Evolutionary conservation across 2,329 filamentous ascomycete species (phyloP).

Genomic region (Aspergillus puulaauensis): DNA sequence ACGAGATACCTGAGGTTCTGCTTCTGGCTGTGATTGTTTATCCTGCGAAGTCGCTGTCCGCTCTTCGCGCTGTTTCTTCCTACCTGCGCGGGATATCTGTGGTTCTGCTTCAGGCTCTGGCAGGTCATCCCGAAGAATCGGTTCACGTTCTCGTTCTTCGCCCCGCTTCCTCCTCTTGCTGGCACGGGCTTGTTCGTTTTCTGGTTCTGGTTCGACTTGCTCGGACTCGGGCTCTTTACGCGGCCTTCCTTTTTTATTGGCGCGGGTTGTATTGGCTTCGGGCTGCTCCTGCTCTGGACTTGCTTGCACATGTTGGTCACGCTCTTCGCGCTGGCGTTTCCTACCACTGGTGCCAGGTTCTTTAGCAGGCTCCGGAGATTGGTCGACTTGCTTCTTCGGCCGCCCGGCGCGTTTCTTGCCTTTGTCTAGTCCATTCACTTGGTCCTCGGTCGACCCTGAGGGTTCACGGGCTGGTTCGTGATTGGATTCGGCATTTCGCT

Average conservation of each 20-base stretch:
- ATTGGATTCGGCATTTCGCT: background rate
- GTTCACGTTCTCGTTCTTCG: background rate
- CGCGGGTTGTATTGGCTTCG: background rate
- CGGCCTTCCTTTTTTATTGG: background rate
- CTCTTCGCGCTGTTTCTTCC: background rate
- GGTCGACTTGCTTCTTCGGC: conserved; percentile 5
- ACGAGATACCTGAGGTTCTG: background rate
- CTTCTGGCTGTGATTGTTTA: background rate
- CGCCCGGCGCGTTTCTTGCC: conserved; percentile 18
- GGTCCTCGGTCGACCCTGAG: background rate
- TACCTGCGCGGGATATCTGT: background rate
- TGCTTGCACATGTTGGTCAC: background rate
- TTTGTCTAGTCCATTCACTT: conserved; percentile 11
- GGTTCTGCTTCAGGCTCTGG: background rate
- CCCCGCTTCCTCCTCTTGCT: background rate
- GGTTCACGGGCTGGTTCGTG: background rate
- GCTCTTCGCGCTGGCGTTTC: background rate
- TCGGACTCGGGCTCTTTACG: background rate
- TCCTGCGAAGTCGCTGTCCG: background rate
- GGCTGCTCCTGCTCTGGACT: background rate
- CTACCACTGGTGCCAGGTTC: background rate
- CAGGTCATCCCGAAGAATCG: background rate
- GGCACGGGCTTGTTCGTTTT: background rate
- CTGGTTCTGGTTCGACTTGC: background rate
- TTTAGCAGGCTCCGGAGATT: background rate